phyloP scores from a whole-genome alignment of 345 rosid genomes.

The rapeseed (Brassica napus) region DNA sequence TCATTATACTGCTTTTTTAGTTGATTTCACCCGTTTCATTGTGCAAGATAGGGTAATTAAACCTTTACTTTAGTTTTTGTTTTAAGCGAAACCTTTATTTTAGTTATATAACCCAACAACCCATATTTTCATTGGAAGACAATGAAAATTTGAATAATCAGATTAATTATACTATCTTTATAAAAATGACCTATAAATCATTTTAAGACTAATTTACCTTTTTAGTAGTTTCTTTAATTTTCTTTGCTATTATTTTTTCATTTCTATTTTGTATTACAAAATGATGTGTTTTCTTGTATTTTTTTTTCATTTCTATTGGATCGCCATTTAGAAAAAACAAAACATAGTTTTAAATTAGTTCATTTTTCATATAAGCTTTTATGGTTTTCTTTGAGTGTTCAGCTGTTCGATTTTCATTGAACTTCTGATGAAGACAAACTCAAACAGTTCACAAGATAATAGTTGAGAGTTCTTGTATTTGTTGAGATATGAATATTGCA shows the following conservation, averaged over 20 bases:
- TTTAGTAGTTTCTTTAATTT: not conserved
- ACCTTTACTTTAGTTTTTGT: not conserved
- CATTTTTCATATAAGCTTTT: not conserved
- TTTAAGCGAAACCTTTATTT: not conserved
- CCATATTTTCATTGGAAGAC: not conserved
- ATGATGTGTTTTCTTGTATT: not conserved
- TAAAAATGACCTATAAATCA: not conserved
- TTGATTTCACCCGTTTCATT: not conserved
- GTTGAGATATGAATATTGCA: not conserved
- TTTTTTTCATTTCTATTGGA: not conserved
- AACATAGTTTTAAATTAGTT: not conserved
- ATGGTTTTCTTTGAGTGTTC: not conserved
- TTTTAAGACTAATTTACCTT: not conserved
- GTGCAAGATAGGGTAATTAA: not conserved
- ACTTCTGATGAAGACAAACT: not conserved
- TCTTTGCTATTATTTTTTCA: not conserved
- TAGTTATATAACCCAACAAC: not conserved
- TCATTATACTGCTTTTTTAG: not conserved
- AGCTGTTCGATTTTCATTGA: not conserved
- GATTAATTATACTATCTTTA: not conserved
- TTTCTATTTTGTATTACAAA: not conserved
- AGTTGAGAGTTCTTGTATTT: not conserved
- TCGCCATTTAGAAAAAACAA: not conserved
- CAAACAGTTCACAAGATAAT: not conserved
- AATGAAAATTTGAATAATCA: not conserved